Percentiles rank a stretch among this genome's conserved stretches.
These are phyloP conservation scores for Pachysandra terminalis DNA, from an alignment of 164 flowering plant genomes.

Conservation along the genomic window DNA sequence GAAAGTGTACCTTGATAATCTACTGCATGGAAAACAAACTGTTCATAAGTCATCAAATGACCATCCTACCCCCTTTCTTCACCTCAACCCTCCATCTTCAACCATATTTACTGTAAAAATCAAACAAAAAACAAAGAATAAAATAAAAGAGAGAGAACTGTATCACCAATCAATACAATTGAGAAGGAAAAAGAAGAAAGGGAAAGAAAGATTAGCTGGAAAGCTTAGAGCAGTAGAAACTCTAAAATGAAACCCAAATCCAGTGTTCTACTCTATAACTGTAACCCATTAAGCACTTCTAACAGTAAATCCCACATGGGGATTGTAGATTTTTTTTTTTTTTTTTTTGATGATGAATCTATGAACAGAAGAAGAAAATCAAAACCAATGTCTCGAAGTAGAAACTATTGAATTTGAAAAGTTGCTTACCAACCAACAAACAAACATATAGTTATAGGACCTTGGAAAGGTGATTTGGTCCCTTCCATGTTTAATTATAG, in stretches of 20 bases:
- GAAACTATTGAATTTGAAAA: background rate
- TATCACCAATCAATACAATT: too few relatives aligned
- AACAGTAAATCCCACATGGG: too few relatives aligned
- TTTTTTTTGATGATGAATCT: background rate
- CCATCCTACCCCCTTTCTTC: conserved; percentile 15
- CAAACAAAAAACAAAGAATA: background rate
- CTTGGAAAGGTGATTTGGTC: background rate
- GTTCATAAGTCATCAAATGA: conserved; percentile 12
- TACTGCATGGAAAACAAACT: background rate
- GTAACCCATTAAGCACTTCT: too few relatives aligned
- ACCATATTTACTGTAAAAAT: background rate
- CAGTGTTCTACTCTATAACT: background rate
- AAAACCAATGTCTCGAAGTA: background rate
- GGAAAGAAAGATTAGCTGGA: too few relatives aligned
- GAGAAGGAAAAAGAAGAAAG: too few relatives aligned
- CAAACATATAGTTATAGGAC: too few relatives aligned
- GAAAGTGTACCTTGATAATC: background rate
- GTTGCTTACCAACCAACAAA: background rate
- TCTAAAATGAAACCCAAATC: background rate
- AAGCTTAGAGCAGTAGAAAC: background rate
- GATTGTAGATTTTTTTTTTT: too few relatives aligned
- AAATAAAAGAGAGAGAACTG: too few relatives aligned
- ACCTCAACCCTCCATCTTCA: background rate
- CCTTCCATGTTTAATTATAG: background rate
- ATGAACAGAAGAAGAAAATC: background rate